Evolutionary conservation across 352 stramenopile species (phyloP), one percentile per base, ranked within the genome.

Genomic region (Phytophthora vignae): DNA sequence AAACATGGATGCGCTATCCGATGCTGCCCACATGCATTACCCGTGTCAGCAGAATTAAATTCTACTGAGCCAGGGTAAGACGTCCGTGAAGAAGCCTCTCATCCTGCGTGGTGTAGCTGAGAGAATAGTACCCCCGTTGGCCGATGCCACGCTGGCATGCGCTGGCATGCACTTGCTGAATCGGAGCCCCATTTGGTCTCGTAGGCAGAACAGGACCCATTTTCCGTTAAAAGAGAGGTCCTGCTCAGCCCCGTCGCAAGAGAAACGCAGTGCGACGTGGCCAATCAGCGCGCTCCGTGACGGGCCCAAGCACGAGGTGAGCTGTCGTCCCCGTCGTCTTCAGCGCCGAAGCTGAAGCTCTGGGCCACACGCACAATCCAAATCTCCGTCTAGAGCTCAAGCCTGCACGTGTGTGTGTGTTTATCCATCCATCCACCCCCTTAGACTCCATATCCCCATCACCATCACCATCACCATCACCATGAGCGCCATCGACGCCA

Each of bases 221-320:
- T 55, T 55, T 21, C 15, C 11, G 27, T 8, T 15, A 44, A 67
- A 55, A 25, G 36, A 17, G 36, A 22, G 10, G 15, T 60, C 59
- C 64, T 65, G 65, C 62, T 65, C 64, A 60, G 22, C 29, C 36
- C 55, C 68, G 55, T 71, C 68, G 38, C 62, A 71, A 74, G 68
- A 73, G 62, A 75, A 38, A 75, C 62, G 68, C 68, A 19, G 11
- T 27, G 4, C 12, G 4, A 40, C 48, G 21, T 17, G 14, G 9
- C 66, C 66, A 73, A 73, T 73, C 59, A 55, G 52, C 22, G 52
- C 15, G 12, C 27, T 31, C 27, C 0, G 4, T 5, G 2, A 31
- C 17, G 42, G 15, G 42, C 22, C 42, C 36, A 17, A 50, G 19
- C 17, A 10, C 12, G 10, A 22, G 53, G 55, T 54, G 59, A 17